A percentile compares a stretch with the other conserved stretches of the same genome.
These are phyloP conservation scores for Madurella fahalii DNA, from an alignment of 2,329 filamentous ascomycete species.

Conservation along the genomic window DNA sequence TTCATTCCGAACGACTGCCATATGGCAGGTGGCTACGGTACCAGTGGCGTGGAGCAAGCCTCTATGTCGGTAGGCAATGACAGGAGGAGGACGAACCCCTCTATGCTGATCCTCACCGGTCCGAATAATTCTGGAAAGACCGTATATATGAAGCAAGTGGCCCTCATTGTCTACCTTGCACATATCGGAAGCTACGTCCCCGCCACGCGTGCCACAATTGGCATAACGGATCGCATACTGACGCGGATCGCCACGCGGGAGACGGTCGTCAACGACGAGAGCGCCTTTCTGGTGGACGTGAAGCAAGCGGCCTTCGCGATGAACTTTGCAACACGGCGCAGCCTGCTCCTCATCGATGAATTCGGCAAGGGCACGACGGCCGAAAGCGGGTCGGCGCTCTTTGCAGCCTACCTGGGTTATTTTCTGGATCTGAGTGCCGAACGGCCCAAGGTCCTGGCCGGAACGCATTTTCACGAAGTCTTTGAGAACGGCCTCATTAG, in stretches of 20 bases:
- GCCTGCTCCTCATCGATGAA: slow-evolving; percentile 86
- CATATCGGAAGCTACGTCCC: slow-evolving; percentile 93
- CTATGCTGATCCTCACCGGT: slow-evolving; percentile 77
- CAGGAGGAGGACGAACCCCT: slow-evolving; percentile 42
- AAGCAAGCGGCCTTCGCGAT: slow-evolving; percentile 79
- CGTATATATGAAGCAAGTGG: slow-evolving; percentile 89
- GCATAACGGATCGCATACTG: slow-evolving; percentile 87
- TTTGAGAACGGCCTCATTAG: slow-evolving; percentile 60
- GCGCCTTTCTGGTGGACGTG: slow-evolving; percentile 70
- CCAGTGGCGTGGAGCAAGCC: neutral
- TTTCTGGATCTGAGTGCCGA: slow-evolving; percentile 45
- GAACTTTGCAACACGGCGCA: slow-evolving; percentile 68
- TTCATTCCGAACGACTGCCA: slow-evolving; percentile 80
- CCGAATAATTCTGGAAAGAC: slow-evolving; percentile 98
- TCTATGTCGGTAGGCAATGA: neutral
- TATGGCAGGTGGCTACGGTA: slow-evolving; percentile 57
- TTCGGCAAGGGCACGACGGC: slow-evolving; percentile 67
- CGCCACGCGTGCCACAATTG: slow-evolving; percentile 69
- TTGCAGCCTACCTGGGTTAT: slow-evolving; percentile 54
- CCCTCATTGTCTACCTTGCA: slow-evolving; percentile 85
- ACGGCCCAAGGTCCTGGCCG: slow-evolving; percentile 55
- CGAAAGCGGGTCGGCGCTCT: slow-evolving; percentile 55
- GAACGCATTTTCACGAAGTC: slow-evolving; percentile 67
- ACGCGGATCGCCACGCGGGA: slow-evolving; percentile 76
- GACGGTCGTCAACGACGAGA: slow-evolving; percentile 55